phyloP scores from a whole-genome alignment of 768 basidiomycete species.

The Lepiota brunneoincarnata region DNA sequence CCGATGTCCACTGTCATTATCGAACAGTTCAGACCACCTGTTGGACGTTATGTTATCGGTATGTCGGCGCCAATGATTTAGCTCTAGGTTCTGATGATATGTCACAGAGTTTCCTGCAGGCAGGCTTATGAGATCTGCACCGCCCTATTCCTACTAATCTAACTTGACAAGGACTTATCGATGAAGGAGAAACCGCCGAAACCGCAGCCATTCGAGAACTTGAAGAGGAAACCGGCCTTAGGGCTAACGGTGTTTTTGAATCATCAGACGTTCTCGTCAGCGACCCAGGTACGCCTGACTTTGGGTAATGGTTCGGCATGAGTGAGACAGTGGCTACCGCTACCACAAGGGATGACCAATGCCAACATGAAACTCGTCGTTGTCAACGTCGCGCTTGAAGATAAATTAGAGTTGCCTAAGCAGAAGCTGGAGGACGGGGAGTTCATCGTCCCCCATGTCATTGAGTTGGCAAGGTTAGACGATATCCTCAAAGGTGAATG shows the following conservation, averaged over 20 bases:
- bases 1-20: slow-evolving; percentile 79
- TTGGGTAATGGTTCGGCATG: background rate
- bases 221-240: slow-evolving; percentile 91
- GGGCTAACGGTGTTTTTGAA: slow-evolving; percentile 60
- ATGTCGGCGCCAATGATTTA: background rate
- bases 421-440: slow-evolving; percentile 87
- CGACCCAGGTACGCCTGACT: slow-evolving; percentile 60
- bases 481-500: slow-evolving; percentile 64
- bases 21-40: slow-evolving; percentile 90
- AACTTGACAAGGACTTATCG: slow-evolving; percentile 62
- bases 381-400: slow-evolving; percentile 65
- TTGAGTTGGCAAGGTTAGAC: slow-evolving; percentile 64
- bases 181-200: slow-evolving; percentile 81
- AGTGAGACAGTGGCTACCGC: slow-evolving; percentile 1
- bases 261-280: slow-evolving; percentile 58
- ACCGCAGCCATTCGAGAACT: slow-evolving; percentile 84
- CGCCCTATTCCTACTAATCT: background rate
- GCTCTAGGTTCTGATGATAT: background rate
- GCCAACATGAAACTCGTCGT: slow-evolving; percentile 90
- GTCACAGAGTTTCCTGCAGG: slow-evolving; percentile 37
- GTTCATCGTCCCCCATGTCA: slow-evolving; percentile 70
- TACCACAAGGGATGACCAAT: slow-evolving; percentile 79
- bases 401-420: slow-evolving; percentile 62
- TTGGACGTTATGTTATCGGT: slow-evolving; percentile 77
- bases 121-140: slow-evolving; percentile 1